Conservation (phyloP, 1,284 basidiomycete genomes). For the Cystobasidiaceae sp. region DNA sequence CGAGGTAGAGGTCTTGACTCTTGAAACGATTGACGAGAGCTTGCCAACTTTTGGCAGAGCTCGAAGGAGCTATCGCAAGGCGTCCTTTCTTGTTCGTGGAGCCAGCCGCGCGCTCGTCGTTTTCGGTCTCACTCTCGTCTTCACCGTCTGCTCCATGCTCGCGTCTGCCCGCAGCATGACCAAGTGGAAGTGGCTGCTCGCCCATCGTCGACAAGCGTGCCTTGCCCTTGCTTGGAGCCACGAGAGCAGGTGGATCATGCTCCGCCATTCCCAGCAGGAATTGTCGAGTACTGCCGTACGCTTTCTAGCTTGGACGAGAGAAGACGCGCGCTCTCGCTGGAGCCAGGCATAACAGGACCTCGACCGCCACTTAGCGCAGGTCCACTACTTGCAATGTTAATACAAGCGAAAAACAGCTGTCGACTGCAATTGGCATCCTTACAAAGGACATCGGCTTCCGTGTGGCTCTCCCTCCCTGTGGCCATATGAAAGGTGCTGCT, state of each 20-base stretch:
- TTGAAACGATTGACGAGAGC: background rate
- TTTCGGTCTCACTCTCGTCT: background rate
- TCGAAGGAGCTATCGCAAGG: background rate
- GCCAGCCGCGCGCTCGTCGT: too few relatives aligned
- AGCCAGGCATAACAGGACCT: too few relatives aligned
- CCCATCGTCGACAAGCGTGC: background rate
- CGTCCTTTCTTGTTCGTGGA: background rate
- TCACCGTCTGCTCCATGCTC: background rate
- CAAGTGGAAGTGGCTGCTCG: background rate
- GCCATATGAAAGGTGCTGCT: too few relatives aligned
- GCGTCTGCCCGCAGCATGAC: background rate
- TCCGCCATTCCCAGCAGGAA: slow-evolving; percentile 25
- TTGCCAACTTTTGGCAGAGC: background rate
- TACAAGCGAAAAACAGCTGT: too few relatives aligned
- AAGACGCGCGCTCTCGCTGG: slow-evolving; percentile 8
- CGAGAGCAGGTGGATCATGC: slow-evolving; percentile 8
- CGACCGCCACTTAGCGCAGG: too few relatives aligned
- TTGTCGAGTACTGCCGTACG: slow-evolving; percentile 7
- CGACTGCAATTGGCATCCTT: too few relatives aligned
- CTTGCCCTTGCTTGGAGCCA: slow-evolving; percentile 8
- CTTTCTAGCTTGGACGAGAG: background rate
- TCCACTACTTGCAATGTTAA: too few relatives aligned
- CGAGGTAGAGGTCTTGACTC: slow-evolving; percentile 11
- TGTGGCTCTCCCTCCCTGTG: too few relatives aligned
- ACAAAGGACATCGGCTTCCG: too few relatives aligned